Evolutionary conservation across 2,329 filamentous ascomycete species (phyloP).

Genomic region (Coniochaeta hoffmannii): DNA sequence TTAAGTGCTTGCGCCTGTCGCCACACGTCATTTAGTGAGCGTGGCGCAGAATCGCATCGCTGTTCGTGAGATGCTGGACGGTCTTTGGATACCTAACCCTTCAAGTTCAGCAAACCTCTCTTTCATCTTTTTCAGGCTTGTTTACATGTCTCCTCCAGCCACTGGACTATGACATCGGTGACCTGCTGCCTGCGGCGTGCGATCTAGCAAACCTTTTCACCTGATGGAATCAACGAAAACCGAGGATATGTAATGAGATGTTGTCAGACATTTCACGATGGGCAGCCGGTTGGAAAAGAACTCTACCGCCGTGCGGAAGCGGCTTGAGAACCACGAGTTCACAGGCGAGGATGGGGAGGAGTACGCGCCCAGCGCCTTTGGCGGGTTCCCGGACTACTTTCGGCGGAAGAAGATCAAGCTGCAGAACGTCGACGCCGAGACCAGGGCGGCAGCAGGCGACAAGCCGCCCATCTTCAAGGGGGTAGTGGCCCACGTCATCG

Average conservation of each 20-base stretch:
- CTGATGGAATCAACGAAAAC: no score
- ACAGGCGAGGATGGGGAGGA: slow-evolving; percentile 81
- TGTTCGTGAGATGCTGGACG: not conserved
- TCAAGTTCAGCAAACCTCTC: no score
- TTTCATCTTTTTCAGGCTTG: no score
- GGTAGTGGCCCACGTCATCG: slow-evolving; percentile 85
- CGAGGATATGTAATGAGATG: no score
- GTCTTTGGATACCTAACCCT: not conserved
- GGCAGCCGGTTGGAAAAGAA: slow-evolving; percentile 55
- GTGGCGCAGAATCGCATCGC: not conserved
- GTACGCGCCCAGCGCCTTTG: slow-evolving; percentile 80
- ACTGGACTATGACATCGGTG: not conserved
- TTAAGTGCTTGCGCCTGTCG: not conserved
- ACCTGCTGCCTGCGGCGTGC: no score
- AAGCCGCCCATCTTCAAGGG: slow-evolving; percentile 85
- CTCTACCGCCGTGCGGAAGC: slow-evolving; percentile 53
- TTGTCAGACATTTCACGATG: slow-evolving; percentile 33
- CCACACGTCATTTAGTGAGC: not conserved
- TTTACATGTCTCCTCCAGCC: no score
- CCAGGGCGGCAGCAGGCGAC: slow-evolving; percentile 60
- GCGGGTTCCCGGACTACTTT: slow-evolving; percentile 87
- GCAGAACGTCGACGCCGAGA: slow-evolving; percentile 82
- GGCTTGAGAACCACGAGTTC: slow-evolving; percentile 62
- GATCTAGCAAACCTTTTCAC: no score
- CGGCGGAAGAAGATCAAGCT: slow-evolving; percentile 94